These are phyloP conservation scores for Syncephalastrum racemosum DNA, from an alignment of 371 early-diverging fungal species.

Conservation along the genomic window DNA sequence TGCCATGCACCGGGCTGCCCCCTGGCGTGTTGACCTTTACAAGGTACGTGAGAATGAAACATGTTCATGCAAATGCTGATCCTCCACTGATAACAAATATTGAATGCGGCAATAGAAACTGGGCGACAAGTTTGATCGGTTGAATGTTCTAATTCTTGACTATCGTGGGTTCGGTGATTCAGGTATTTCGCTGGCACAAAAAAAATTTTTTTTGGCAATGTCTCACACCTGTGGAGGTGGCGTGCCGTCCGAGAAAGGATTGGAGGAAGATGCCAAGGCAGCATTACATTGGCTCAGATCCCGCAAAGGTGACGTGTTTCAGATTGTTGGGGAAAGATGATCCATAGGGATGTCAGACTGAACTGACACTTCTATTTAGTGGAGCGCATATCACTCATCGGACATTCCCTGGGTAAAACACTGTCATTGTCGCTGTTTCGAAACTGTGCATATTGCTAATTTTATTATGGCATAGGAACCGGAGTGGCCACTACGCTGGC, in stretches of 20 bases:
- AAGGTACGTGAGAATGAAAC: slow-evolving; percentile 22
- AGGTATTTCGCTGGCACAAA: slow-evolving; percentile 15
- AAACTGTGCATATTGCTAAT: not conserved
- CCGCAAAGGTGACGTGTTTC: no score
- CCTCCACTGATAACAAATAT: not conserved
- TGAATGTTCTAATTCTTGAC: slow-evolving; percentile 44
- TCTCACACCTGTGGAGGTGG: slow-evolving; percentile 22
- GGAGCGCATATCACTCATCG: slow-evolving; percentile 35
- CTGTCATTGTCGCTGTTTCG: not conserved
- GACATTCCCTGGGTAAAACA: slow-evolving; percentile 45
- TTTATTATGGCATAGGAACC: slow-evolving; percentile 26
- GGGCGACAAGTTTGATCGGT: slow-evolving; percentile 26
- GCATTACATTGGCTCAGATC: slow-evolving; percentile 27
- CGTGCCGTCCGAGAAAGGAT: slow-evolving; percentile 40
- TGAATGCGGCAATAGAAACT: slow-evolving; percentile 4
- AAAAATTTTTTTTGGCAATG: no score
- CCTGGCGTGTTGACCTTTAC: slow-evolving; percentile 46
- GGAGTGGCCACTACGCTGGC: slow-evolving; percentile 45
- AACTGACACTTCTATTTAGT: slow-evolving; percentile 14
- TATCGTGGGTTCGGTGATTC: slow-evolving; percentile 54
- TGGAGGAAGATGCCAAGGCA: slow-evolving; percentile 37
- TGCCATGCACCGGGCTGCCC: slow-evolving; percentile 41
- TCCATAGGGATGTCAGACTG: slow-evolving; percentile 5
- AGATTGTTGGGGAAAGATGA: slow-evolving; percentile 28
- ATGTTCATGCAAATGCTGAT: not conserved